Percentiles rank a stretch among this genome's conserved stretches.
These are phyloP conservation scores for Kuraishia hungarica DNA, from an alignment of 805 yeast genomes.

Conservation along the genomic window DNA sequence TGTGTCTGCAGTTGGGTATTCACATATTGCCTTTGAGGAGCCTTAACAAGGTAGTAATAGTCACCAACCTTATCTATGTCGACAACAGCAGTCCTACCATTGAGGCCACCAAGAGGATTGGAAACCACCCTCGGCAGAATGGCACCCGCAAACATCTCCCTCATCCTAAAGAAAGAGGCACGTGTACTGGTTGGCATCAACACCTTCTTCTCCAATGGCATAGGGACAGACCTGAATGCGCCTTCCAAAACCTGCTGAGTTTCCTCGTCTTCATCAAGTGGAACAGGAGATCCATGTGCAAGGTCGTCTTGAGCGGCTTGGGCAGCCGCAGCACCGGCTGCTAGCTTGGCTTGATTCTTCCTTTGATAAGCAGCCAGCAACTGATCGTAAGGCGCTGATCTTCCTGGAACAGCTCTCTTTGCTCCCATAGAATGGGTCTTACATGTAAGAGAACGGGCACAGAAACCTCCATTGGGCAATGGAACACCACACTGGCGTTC, in stretches of 20 bases:
- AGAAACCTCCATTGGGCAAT: conserved; percentile 86
- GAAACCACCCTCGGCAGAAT: conserved; percentile 52
- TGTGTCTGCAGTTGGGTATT: not conserved
- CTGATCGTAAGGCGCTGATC: conserved; percentile 88
- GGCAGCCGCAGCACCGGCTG: conserved; percentile 73
- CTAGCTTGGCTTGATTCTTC: conserved; percentile 84
- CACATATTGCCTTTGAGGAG: conserved; percentile 29
- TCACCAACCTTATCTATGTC: conserved; percentile 66
- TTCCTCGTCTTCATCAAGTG: conserved; percentile 83
- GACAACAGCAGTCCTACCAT: conserved; percentile 71
- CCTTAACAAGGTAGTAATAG: conserved; percentile 46
- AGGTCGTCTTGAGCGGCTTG: conserved; percentile 69
- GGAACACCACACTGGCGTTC: conserved; percentile 96
- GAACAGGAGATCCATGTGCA: conserved; percentile 34
- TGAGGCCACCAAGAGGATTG: conserved; percentile 63
- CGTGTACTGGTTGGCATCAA: conserved; percentile 64
- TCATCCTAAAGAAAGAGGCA: conserved; percentile 70
- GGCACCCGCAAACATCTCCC: conserved; percentile 92
- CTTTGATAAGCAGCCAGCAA: conserved; percentile 85
- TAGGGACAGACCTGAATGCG: conserved; percentile 67
- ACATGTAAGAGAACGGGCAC: conserved; percentile 94
- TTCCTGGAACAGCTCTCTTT: conserved; percentile 87
- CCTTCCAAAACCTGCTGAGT: conserved; percentile 89
- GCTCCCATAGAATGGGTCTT: conserved; percentile 99
- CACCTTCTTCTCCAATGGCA: conserved; percentile 75